Percentiles rank a stretch among this genome's conserved stretches.
These are phyloP conservation scores for Mycena citricolor DNA, from an alignment of 1,284 basidiomycete genomes.

Conservation along the genomic window DNA sequence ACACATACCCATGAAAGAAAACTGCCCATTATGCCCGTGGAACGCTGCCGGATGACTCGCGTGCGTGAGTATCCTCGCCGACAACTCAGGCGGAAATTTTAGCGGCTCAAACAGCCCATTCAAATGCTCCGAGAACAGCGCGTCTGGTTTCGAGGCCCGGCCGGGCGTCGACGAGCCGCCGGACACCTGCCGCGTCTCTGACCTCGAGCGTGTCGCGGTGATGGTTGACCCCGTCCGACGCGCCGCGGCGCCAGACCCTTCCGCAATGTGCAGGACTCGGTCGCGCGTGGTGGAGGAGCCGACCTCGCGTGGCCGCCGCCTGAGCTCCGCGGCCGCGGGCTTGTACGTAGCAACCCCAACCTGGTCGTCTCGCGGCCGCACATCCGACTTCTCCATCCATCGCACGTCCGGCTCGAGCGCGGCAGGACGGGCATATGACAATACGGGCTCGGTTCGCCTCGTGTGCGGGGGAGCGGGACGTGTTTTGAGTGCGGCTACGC, in stretches of 20 bases:
- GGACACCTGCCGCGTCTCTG: background rate
- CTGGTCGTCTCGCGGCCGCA: constrained; percentile 11
- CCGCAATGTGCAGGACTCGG: too few relatives aligned
- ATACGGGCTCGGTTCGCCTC: too few relatives aligned
- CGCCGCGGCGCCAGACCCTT: background rate
- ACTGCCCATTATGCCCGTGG: constrained; percentile 66
- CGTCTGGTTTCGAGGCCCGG: constrained; percentile 13
- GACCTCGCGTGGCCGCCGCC: background rate
- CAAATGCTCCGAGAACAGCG: constrained; percentile 51
- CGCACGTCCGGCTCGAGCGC: too few relatives aligned
- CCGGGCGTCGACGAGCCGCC: background rate
- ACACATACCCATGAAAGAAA: constrained; percentile 64
- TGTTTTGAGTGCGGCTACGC: constrained; percentile 20
- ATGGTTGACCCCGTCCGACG: background rate
- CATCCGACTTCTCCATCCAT: constrained; percentile 8
- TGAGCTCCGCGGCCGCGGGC: constrained; percentile 4
- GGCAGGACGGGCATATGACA: too few relatives aligned
- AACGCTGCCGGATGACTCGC: constrained; percentile 63
- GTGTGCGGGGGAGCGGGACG: constrained; percentile 15
- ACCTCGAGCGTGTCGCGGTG: constrained; percentile 1
- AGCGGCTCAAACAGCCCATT: constrained; percentile 61
- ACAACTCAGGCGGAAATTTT: constrained; percentile 66
- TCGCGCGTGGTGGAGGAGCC: background rate
- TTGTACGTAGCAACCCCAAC: constrained; percentile 3
- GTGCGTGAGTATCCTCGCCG: constrained; percentile 72